Base-by-base conservation (phyloP, 176 grass and related monocot genomes). In the Alopecurus myosuroides region DNA sequence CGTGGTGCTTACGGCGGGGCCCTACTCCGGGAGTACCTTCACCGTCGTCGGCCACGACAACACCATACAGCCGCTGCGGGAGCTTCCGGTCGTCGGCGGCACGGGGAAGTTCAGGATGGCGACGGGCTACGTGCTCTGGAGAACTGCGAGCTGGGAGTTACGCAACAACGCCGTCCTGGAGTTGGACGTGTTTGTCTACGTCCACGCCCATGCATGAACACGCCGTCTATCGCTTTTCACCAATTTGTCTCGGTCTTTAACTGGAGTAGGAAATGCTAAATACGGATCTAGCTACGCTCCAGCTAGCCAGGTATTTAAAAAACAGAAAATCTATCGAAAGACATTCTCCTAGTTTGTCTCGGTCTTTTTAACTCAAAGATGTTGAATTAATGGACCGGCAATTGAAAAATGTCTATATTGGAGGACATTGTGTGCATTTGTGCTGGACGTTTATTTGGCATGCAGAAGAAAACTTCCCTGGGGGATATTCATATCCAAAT, bases 71-170 rank as follows among this genome's bases (percentile, higher is more conserved):
- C 58, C 74, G 19, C 17, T 77, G 50, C 29, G 50, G 30, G 74
- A 77, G 74, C 49, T 77, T 22, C 15, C 74, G 4, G 74, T 85
- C n/a, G 83, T 78, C 4, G 83, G 83, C 60, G 83, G 83, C 63
- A 70, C 84, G 5, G 84, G 75, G 19, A 13, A 3, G 20, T 85
- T 85, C 50, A 14, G 84, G 26, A 85, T 85, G 84, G 76, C 84
- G 6, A 35, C 25, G 0, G 84, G 76, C 0, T 86, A 86, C 76
- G 65, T 60, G 28, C 84, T 86, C 20, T 79, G 49, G 76, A 86
- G n/a, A 52, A 86, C 76, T 28, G 4, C 49, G 2, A 85, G 75
- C 50, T 78, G 74, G 84, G 6, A 34, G 18, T 4, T n/a, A 3
- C 41, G 6, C 14, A 30, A 48, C 6, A 74, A 74, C 15, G 70